A percentile compares a stretch with the other conserved stretches of the same genome.
Evolutionary conservation across 2,329 filamentous ascomycete species (phyloP).

Genomic region (Pestalotiopsis sp.): DNA sequence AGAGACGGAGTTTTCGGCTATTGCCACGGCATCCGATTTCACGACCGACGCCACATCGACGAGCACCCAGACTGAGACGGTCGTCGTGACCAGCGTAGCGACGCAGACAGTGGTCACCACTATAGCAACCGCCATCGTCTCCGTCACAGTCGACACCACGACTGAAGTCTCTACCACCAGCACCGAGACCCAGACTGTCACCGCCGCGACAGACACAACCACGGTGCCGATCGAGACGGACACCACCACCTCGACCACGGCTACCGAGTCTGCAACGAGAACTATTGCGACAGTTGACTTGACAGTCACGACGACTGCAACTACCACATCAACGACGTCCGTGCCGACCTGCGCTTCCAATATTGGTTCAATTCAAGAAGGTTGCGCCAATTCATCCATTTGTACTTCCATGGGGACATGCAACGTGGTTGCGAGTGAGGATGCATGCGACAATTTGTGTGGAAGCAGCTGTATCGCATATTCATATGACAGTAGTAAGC

Average conservation of each 20-base stretch:
- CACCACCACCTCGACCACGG: not conserved
- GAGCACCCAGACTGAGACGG: conserved; percentile 1
- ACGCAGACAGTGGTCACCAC: not conserved
- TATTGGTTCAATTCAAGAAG: not conserved
- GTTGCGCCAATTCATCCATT: not conserved
- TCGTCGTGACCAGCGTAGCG: not conserved
- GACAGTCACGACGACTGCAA: not conserved
- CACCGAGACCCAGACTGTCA: conserved; percentile 1
- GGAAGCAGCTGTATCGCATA: too few relatives aligned
- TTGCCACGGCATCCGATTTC: not conserved
- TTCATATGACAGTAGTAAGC: too few relatives aligned
- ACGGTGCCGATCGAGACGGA: not conserved
- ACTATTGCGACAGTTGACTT: not conserved
- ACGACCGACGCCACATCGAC: not conserved
- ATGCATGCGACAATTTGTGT: too few relatives aligned
- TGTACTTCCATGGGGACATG: not conserved
- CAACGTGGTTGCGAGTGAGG: too few relatives aligned
- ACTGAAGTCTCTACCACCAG: not conserved
- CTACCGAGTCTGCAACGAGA: not conserved
- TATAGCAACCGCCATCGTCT: not conserved
- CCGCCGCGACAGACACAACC: not conserved
- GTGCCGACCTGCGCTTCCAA: not conserved
- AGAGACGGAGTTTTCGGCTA: not conserved
- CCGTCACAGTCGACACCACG: not conserved
- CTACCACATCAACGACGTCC: not conserved